phyloP scores from a whole-genome alignment of 1,139 yeast species.

The Yamadazyma buinensis region DNA sequence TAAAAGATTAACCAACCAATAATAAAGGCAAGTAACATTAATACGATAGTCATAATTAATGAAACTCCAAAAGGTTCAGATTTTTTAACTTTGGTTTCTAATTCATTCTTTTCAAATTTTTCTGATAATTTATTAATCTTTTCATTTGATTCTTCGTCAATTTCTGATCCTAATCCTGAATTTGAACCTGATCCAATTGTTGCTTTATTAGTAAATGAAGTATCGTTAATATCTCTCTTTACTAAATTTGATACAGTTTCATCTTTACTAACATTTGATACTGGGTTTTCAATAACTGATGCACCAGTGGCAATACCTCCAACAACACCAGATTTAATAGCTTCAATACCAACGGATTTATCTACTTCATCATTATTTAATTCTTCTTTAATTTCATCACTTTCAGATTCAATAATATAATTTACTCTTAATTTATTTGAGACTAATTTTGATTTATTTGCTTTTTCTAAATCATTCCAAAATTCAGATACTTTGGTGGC shows the following conservation, averaged over 20 bases:
- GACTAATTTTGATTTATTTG: constrained; percentile 54
- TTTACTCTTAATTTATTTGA: constrained; percentile 79
- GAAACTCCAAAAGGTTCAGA: constrained; percentile 44
- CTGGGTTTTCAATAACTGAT: constrained; percentile 8
- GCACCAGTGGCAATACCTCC: constrained; percentile 13
- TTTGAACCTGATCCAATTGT: not conserved
- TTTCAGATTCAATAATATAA: constrained; percentile 41
- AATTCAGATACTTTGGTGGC: constrained; percentile 57
- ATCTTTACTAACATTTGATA: not conserved
- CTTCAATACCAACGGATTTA: constrained; percentile 14
- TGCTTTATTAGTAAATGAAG: too few relatives aligned
- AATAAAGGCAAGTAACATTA: constrained; percentile 54
- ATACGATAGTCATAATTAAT: constrained; percentile 45
- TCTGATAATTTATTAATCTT: constrained; percentile 41
- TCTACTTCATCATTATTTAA: constrained; percentile 15
- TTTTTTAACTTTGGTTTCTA: constrained; percentile 9
- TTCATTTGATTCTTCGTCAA: constrained; percentile 28
- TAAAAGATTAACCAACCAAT: constrained; percentile 59
- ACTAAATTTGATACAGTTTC: not conserved
- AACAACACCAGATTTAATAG: constrained; percentile 1
- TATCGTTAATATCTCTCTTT: not conserved
- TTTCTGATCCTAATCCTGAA: not conserved
- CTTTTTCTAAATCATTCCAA: constrained; percentile 70
- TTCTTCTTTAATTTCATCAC: constrained; percentile 15
- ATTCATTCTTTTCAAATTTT: constrained; percentile 32